These are phyloP conservation scores for Russula lepida DNA, from an alignment of 768 basidiomycete species.

Conservation along the genomic window DNA sequence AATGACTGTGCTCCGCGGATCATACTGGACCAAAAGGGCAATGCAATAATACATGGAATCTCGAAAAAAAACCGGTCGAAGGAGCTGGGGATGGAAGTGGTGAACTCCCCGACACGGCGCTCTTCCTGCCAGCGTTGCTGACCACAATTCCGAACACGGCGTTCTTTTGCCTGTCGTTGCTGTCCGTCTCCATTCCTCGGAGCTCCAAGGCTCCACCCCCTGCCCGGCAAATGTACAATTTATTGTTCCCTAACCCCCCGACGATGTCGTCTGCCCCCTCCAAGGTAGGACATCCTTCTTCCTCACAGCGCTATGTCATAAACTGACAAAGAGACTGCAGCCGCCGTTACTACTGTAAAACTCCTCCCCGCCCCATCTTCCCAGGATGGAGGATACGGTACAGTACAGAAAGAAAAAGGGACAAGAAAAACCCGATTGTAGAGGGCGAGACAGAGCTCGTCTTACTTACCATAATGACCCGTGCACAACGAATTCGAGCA, in stretches of 20 bases:
- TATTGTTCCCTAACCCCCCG: background rate
- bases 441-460: background rate
- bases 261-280: background rate
- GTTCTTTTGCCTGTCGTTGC: background rate
- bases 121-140: background rate
- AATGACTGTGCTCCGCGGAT: background rate
- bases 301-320: background rate
- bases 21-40: background rate
- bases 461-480: background rate
- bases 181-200: conserved; percentile 9
- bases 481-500: background rate
- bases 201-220: background rate
- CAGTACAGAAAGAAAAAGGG: background rate
- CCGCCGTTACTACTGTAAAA: background rate
- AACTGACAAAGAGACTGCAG: background rate
- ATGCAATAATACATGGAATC: background rate
- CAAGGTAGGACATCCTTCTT: background rate
- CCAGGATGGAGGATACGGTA: too few species aligned
- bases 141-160: conserved; percentile 3
- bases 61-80: background rate
- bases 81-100: background rate
- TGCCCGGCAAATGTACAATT: background rate
- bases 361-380: background rate
- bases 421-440: background rate
- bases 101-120: background rate